Percentiles rank a stretch among this genome's conserved stretches.
Evolutionary conservation across 441 rosid genomes (phyloP).

Genomic region (Sinapis alba): DNA sequence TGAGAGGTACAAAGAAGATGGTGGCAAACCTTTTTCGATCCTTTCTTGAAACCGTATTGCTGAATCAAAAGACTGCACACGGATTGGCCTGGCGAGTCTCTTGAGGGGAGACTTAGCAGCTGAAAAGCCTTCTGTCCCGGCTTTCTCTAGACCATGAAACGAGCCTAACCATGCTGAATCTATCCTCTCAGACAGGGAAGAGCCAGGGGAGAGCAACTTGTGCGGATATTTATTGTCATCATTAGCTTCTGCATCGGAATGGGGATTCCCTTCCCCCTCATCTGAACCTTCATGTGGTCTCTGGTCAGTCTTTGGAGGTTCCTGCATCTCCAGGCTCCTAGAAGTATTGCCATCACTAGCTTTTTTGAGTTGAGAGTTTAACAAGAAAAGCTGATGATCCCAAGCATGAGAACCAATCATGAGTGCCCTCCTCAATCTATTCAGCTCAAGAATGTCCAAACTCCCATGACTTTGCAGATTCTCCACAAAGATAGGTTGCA

Average conservation of each 20-base stretch:
- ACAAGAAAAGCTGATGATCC: conserved; percentile 71
- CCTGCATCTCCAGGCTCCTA: conserved; percentile 40
- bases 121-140: conserved; percentile 46
- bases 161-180: conserved; percentile 98
- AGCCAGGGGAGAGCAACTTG: conserved; percentile 46
- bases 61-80: conserved; percentile 91
- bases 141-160: conserved; percentile 45
- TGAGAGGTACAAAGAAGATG: conserved; percentile 64
- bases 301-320: conserved; percentile 34
- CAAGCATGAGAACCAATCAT: conserved; percentile 75
- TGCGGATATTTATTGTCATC: conserved; percentile 28
- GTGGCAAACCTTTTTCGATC: conserved; percentile 58
- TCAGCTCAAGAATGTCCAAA: conserved; percentile 80
- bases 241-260: conserved; percentile 51
- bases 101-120: conserved; percentile 45
- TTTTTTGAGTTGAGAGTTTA: conserved; percentile 62
- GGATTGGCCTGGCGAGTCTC: conserved; percentile 58
- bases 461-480: conserved; percentile 43
- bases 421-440: conserved; percentile 66
- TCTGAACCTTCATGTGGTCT: conserved; percentile 39
- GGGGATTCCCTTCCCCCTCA: conserved; percentile 44
- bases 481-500: conserved; percentile 53
- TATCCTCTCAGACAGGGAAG: conserved; percentile 81
- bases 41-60: conserved; percentile 74
- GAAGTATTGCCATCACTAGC: conserved; percentile 41